A percentile compares a stretch with the other conserved stretches of the same genome.
phyloP scores from a whole-genome alignment of 306 rosid genomes.

The Psophocarpus tetragonolobus region DNA sequence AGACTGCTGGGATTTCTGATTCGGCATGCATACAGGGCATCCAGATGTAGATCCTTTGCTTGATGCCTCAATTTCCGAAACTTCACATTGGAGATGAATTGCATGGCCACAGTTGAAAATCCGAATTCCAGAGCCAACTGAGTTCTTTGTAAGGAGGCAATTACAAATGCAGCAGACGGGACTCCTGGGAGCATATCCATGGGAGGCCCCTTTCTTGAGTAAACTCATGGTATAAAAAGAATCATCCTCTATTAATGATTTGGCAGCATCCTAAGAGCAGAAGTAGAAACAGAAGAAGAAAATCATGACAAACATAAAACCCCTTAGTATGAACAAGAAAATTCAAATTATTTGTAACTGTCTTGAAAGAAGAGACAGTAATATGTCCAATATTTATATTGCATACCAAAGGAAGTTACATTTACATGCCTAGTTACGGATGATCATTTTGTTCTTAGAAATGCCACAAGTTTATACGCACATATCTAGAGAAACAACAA shows the following conservation, averaged over 20 bases:
- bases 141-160: constrained; percentile 63
- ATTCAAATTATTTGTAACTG: background rate
- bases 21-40: constrained; percentile 91
- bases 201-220: constrained; percentile 95
- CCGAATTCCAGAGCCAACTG: constrained; percentile 65
- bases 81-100: constrained; percentile 86
- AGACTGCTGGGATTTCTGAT: constrained; percentile 63
- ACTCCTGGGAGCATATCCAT: constrained; percentile 85
- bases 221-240: constrained; percentile 88
- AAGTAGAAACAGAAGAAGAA: constrained; percentile 9
- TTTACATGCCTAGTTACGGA: background rate
- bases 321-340: constrained; percentile 19
- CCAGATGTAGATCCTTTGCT: constrained; percentile 57
- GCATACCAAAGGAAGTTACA: background rate
- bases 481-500: background rate
- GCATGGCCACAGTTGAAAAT: constrained; percentile 96
- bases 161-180: constrained; percentile 73
- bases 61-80: constrained; percentile 57
- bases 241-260: constrained; percentile 93
- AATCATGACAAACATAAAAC: constrained; percentile 11
- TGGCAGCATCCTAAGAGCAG: constrained; percentile 79
- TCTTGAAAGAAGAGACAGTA: background rate
- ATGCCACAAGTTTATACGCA: background rate
- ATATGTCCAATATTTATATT: constrained; percentile 7
- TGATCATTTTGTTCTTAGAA: background rate